phyloP scores from a whole-genome alignment of 2,329 filamentous ascomycete species.

The Lachnellula cervina region DNA sequence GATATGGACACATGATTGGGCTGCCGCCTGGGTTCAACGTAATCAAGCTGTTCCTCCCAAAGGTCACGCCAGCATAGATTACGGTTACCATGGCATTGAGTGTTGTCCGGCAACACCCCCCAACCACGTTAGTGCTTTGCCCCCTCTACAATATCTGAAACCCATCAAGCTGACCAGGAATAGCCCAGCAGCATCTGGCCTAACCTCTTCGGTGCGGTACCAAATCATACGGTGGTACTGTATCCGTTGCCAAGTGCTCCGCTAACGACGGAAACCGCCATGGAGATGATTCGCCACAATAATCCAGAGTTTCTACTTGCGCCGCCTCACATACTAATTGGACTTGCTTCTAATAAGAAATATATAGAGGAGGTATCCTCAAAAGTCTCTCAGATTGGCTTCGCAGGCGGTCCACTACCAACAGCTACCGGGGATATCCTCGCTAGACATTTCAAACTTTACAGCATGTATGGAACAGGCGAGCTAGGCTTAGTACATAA shows the following conservation, averaged over 20 bases:
- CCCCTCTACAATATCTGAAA: background rate
- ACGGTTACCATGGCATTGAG: background rate
- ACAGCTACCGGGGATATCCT: constrained; percentile 4
- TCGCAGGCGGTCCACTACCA: constrained; percentile 2
- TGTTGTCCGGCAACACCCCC: background rate
- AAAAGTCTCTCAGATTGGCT: background rate
- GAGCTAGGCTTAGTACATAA: background rate
- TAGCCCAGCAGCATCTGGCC: background rate
- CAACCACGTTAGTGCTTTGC: background rate
- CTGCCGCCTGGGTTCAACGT: constrained; percentile 33
- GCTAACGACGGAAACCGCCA: background rate
- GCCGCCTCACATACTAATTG: background rate
- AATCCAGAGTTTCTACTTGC: background rate
- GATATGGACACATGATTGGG: constrained; percentile 31
- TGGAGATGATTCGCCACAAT: background rate
- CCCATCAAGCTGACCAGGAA: background rate
- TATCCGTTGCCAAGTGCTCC: background rate
- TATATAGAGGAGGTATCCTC: background rate
- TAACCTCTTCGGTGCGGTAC: background rate
- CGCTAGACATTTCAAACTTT: background rate
- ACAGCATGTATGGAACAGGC: constrained; percentile 1
- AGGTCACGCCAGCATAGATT: background rate
- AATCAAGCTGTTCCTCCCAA: constrained; percentile 4
- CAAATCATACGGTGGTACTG: constrained; percentile 1
- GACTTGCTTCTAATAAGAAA: background rate